A percentile compares a stretch with the other conserved stretches of the same genome.
Conservation (phyloP, 345 rosid genomes). For the Arabidopsis arenosa region DNA sequence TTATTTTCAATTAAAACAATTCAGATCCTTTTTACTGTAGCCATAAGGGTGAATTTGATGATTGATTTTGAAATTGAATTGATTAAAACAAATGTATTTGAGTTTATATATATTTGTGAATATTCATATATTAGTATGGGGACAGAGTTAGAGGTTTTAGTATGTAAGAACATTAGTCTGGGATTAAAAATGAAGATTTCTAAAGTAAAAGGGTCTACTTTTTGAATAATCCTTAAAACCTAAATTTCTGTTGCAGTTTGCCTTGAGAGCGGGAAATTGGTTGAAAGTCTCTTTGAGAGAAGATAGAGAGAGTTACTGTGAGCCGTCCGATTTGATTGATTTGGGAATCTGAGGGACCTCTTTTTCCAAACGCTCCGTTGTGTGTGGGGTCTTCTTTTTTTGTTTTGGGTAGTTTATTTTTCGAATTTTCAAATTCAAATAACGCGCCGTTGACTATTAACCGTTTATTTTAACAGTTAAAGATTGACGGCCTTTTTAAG, state of each 20-base stretch:
- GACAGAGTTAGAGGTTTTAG: background rate
- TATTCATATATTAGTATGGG: background rate
- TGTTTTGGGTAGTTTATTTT: background rate
- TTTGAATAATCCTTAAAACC: background rate
- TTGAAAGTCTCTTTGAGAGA: conserved; percentile 23
- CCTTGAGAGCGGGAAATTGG: conserved; percentile 43
- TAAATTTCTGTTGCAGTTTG: conserved; percentile 36
- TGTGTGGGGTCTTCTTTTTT: conserved; percentile 27
- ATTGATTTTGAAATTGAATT: background rate
- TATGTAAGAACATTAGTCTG: background rate
- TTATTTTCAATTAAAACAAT: background rate
- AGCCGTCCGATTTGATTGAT: conserved; percentile 29
- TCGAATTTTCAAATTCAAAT: conserved; percentile 40
- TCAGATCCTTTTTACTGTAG: background rate
- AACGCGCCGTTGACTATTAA: conserved; percentile 31
- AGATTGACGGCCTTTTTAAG: background rate
- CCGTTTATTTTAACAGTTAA: conserved; percentile 25
- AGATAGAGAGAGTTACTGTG: background rate
- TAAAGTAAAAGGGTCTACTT: background rate
- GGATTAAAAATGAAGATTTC: background rate
- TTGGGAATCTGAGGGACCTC: conserved; percentile 34
- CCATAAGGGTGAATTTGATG: background rate
- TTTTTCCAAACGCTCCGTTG: conserved; percentile 34
- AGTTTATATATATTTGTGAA: background rate
- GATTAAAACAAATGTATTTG: no score